Evolutionary conservation across 441 rosid species (phyloP).

Genomic region (Corymbia citriodora): DNA sequence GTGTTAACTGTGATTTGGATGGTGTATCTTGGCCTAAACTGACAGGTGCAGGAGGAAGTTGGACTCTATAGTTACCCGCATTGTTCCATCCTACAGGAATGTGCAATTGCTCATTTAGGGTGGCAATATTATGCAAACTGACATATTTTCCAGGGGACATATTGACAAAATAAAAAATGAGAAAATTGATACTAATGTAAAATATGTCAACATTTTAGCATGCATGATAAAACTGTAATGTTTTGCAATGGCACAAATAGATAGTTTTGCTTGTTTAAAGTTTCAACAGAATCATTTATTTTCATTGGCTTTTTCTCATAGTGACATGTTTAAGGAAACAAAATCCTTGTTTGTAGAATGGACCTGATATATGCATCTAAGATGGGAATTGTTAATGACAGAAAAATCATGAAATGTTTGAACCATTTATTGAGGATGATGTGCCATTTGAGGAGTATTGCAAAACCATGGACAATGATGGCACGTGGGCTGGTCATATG

Average conservation of each 20-base stretch:
- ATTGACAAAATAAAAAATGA: neutral
- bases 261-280: neutral
- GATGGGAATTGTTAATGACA: conserved; percentile 21
- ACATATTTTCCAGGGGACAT: neutral
- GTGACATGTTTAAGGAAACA: neutral
- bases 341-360: neutral
- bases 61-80: neutral
- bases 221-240: neutral
- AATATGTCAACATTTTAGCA: neutral
- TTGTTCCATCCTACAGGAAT: neutral
- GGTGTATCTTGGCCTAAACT: neutral
- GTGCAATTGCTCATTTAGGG: neutral
- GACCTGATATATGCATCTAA: conserved; percentile 7
- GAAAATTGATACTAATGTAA: neutral
- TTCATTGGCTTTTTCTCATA: neutral
- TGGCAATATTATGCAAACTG: neutral
- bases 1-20: neutral
- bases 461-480: conserved; percentile 71
- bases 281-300: neutral
- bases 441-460: conserved; percentile 85
- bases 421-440: conserved; percentile 93
- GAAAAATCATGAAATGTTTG: conserved; percentile 73
- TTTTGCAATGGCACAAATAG: neutral
- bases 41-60: neutral
- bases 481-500: conserved; percentile 98